Base-by-base conservation (phyloP, 2,329 filamentous ascomycete genomes). In the Ascosphaera apis region DNA sequence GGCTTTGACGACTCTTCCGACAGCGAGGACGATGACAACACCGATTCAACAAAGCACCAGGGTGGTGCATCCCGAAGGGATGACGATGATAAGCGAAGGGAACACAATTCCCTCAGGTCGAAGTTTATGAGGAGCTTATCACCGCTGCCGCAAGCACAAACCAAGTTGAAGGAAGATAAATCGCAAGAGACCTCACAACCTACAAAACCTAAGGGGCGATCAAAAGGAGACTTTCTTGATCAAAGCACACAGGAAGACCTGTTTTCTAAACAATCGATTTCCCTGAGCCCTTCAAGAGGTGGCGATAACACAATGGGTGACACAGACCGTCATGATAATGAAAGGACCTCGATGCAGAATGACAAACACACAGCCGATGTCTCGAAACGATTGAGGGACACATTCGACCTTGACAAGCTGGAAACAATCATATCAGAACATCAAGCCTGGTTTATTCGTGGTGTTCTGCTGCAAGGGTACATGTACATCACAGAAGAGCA, bases 401-500 rank as follows among this genome's bases (percentile, higher is more conserved):
- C 91, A 42, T 92, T 91, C 48, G 68, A 76, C 35, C 88, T 93
- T 44, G 72, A 82, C 18, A 63, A 69, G 27, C 67, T 77, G 0
- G 88, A 98, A 51, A 76, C 83, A 41, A 80, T 95, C 15, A 72
- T 92, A 41, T 73, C 53, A 71, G 86, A 95, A 60, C 93, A 91
- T 51, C 79, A 83, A 6, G 95, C 86, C 57, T 93, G 82, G 74
- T 61, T 95, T 28, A 60, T 95, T 23, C 83, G 93, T 52, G 92
- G 78, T 49, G 82, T 92, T 32, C 62, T 95, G 19, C 66, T 95
- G 6, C 83, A 93, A 51, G 88, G 88, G 4, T 93, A 88, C 52
- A 76, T 98, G 67, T 95, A 95, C 57, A 80, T 98, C 48, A 95
- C 88, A 0, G 66, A 77, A 41, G 78, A 76, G 46, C 88, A 98